phyloP scores from a whole-genome alignment of 1,139 yeast genomes.

The Magnusiomyces magnusii region DNA sequence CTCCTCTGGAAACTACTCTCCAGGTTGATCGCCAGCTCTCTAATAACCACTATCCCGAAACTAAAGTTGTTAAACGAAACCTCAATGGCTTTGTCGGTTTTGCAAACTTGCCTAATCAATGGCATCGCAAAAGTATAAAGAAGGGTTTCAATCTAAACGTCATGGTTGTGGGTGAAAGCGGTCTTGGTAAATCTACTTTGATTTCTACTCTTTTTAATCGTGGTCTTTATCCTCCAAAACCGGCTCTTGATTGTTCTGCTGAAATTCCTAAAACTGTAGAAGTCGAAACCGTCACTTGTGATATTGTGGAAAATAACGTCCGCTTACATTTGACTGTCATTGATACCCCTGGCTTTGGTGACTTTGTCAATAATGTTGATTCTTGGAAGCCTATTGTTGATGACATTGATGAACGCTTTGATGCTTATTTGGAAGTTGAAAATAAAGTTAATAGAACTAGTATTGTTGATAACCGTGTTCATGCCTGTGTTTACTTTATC shows the following conservation, averaged over 20 bases:
- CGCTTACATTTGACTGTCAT: conserved; percentile 76
- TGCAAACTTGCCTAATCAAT: conserved; percentile 96
- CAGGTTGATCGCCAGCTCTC: conserved; percentile 2
- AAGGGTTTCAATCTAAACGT: conserved; percentile 84
- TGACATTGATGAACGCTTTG: conserved; percentile 81
- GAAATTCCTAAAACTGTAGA: conserved; percentile 43
- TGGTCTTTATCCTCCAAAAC: conserved; percentile 46
- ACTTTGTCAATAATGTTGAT: conserved; percentile 75
- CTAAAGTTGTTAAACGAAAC: conserved; percentile 59
- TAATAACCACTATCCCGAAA: conserved; percentile 6
- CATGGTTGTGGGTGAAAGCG: conserved; percentile 52
- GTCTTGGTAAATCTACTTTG: conserved; percentile 90
- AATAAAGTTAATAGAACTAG: conserved; percentile 75
- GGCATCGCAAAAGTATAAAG: conserved; percentile 93
- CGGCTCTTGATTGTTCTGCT: conserved; percentile 29
- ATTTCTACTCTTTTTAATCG: conserved; percentile 86
- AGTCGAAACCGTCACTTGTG: conserved; percentile 61
- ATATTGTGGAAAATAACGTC: conserved; percentile 90
- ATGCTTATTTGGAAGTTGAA: conserved; percentile 83
- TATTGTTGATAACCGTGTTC: conserved; percentile 85
- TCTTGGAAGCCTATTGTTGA: conserved; percentile 93
- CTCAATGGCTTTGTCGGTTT: conserved; percentile 93
- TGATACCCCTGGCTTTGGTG: conserved; percentile 95
- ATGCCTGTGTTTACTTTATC: conserved; percentile 94
- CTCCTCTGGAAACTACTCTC: conserved; percentile 8